phyloP scores from a whole-genome alignment of 1,284 basidiomycete species.

The Ceratobasidium theobromae region DNA sequence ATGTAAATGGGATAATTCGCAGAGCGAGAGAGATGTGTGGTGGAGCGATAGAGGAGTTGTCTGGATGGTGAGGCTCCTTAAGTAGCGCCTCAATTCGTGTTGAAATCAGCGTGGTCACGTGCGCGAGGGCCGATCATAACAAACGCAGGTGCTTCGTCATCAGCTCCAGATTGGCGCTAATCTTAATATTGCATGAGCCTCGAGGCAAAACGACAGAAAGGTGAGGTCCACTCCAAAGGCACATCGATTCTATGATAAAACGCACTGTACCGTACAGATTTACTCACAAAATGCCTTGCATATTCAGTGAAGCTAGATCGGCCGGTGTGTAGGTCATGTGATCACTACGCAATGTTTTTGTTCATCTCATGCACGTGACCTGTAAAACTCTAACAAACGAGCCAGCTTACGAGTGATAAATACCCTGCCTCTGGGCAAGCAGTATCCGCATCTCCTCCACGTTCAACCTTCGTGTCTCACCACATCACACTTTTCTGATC shows the following conservation, averaged over 20 bases:
- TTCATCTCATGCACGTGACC: constrained; percentile 13
- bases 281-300: no score
- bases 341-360: not conserved
- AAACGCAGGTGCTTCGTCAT: constrained; percentile 18
- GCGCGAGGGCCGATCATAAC: constrained; percentile 8
- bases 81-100: constrained; percentile 7
- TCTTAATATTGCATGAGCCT: no score
- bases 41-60: constrained; percentile 37
- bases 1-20: not conserved
- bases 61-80: constrained; percentile 35
- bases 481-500: constrained; percentile 33
- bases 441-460: constrained; percentile 35
- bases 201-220: no score
- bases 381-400: not conserved
- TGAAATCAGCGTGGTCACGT: constrained; percentile 8
- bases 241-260: no score
- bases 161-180: not conserved
- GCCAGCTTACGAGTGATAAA: constrained; percentile 1
- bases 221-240: no score
- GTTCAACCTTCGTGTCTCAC: constrained; percentile 32
- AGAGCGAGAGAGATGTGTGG: constrained; percentile 15
- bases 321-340: constrained; percentile 25
- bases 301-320: no score
- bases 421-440: constrained; percentile 12
- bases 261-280: no score